Conservation (phyloP, 148 eudicot genomes). For the Vaccinium darrowii region DNA sequence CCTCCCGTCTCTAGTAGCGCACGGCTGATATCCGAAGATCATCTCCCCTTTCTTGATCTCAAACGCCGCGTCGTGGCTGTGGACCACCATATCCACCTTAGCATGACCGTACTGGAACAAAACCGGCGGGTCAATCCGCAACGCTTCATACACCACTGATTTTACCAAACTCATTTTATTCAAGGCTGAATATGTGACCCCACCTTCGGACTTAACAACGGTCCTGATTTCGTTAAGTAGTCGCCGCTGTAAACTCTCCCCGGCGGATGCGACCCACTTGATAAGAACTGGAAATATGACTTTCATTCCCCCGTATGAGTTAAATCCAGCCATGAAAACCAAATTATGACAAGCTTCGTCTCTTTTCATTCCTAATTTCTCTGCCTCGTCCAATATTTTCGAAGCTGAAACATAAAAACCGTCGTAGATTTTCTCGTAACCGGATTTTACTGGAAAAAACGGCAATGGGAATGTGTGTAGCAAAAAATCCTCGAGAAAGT, state of each 20-base stretch:
- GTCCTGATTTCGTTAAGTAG: slow-evolving; percentile 53
- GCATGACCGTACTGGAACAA: slow-evolving; percentile 56
- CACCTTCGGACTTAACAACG: slow-evolving; percentile 40
- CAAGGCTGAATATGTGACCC: slow-evolving; percentile 36
- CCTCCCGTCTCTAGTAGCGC: slow-evolving; percentile 53
- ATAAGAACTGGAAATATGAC: slow-evolving; percentile 44
- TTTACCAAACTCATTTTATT: slow-evolving; percentile 50
- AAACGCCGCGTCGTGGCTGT: slow-evolving; percentile 48
- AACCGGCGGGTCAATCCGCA: slow-evolving; percentile 60
- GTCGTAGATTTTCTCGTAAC: slow-evolving; percentile 42
- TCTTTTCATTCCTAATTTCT: slow-evolving; percentile 35
- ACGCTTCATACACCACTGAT: slow-evolving; percentile 52
- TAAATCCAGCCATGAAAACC: slow-evolving; percentile 58
- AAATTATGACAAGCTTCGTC: slow-evolving; percentile 77
- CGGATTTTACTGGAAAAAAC: slow-evolving; percentile 34
- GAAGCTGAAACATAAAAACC: slow-evolving; percentile 34
- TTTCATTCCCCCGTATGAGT: slow-evolving; percentile 61
- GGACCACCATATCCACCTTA: slow-evolving; percentile 41
- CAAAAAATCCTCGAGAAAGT: slow-evolving; percentile 46
- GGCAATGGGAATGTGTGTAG: slow-evolving; percentile 49
- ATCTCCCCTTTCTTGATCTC: slow-evolving; percentile 57
- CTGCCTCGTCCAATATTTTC: slow-evolving; percentile 47
- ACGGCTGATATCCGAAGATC: slow-evolving; percentile 59
- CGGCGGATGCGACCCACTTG: slow-evolving; percentile 54
- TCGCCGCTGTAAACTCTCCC: slow-evolving; percentile 41